phyloP scores from a whole-genome alignment of 2,329 filamentous ascomycete genomes.

The Hypomyces rosellus region DNA sequence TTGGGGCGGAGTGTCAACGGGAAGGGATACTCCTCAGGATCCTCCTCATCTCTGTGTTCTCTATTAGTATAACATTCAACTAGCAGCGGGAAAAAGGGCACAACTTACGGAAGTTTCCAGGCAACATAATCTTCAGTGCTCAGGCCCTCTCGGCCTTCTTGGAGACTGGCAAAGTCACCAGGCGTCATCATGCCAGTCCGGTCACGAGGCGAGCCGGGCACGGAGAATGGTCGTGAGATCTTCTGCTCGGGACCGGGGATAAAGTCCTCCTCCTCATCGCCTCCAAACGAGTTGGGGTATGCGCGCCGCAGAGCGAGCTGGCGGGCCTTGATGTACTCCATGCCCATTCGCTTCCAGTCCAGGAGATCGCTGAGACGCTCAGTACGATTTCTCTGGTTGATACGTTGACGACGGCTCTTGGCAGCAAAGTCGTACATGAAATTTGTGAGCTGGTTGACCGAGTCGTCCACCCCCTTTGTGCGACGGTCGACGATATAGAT shows the following conservation, averaged over 20 bases:
- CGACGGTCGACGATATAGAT: conserved; percentile 98
- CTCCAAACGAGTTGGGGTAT: conserved; percentile 79
- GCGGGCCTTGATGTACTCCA: conserved; percentile 97
- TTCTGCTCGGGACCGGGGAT: conserved; percentile 92
- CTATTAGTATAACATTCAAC: conserved; percentile 14
- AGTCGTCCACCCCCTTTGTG: conserved; percentile 93
- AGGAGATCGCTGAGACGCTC: conserved; percentile 90
- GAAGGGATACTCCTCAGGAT: conserved; percentile 65
- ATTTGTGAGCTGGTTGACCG: conserved; percentile 86
- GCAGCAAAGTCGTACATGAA: conserved; percentile 85
- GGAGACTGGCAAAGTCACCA: conserved; percentile 91
- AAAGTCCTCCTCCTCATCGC: conserved; percentile 78
- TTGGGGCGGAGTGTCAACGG: conserved; percentile 52
- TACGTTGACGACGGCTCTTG: conserved; percentile 92
- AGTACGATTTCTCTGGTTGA: conserved; percentile 97
- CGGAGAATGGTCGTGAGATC: conserved; percentile 88
- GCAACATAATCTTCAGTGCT: conserved; percentile 97
- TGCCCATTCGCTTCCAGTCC: conserved; percentile 99
- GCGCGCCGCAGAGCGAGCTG: conserved; percentile 87
- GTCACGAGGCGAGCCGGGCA: conserved; percentile 87
- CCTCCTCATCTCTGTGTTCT: conserved; percentile 74
- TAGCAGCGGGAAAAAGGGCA: neutral
- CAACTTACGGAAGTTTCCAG: conserved; percentile 93
- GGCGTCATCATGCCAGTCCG: conserved; percentile 97
- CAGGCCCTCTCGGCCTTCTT: conserved; percentile 87